phyloP scores from a whole-genome alignment of 495 filamentous ascomycete species.

The Penicillium fimorum region DNA sequence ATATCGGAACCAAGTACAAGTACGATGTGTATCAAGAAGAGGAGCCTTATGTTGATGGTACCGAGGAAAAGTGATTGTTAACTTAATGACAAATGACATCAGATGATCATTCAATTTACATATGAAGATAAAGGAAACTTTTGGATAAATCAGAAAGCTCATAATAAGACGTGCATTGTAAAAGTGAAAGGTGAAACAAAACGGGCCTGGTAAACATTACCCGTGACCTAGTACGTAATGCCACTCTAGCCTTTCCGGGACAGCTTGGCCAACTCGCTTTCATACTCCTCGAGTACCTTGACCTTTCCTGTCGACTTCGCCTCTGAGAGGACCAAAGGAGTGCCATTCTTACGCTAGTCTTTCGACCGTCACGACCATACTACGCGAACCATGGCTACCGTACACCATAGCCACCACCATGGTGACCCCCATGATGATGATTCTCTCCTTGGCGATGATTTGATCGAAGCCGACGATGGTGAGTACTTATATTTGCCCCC shows the following conservation, averaged over 20 bases:
- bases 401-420: conserved; percentile 38
- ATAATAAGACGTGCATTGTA: neutral
- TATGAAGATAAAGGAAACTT: neutral
- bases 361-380: conserved; percentile 3
- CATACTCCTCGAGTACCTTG: conserved; percentile 10
- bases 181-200: conserved; percentile 25
- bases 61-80: conserved; percentile 1
- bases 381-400: conserved; percentile 45
- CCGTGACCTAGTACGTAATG: conserved; percentile 35
- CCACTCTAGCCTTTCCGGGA: conserved; percentile 50
- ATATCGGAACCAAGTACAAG: conserved; percentile 54
- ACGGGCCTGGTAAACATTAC: conserved; percentile 17
- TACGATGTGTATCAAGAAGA: conserved; percentile 59
- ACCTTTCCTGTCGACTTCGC: conserved; percentile 4
- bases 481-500: conserved; percentile 14
- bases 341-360: conserved; percentile 5
- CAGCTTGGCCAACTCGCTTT: conserved; percentile 28
- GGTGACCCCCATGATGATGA: conserved; percentile 49
- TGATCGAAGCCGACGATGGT: conserved; percentile 98
- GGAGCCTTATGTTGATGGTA: conserved; percentile 16
- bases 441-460: conserved; percentile 77
- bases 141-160: neutral
- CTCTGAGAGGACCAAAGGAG: conserved; percentile 7
- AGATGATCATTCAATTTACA: neutral
- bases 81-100: neutral